Conservation (phyloP, 306 rosid species). For the Vigna nakashimae region DNA sequence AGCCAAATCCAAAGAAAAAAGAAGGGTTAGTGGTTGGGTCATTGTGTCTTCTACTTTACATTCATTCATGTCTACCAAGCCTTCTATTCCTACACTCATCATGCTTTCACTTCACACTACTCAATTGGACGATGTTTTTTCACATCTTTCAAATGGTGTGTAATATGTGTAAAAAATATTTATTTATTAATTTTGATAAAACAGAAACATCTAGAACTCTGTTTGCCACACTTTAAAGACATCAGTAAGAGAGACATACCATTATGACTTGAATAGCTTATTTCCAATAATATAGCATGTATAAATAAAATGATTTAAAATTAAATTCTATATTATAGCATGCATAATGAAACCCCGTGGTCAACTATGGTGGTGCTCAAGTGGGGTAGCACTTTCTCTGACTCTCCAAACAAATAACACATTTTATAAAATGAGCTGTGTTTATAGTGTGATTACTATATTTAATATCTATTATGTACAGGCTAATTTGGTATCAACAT, state of each 20-base stretch:
- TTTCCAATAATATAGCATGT: background rate
- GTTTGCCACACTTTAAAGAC: conserved; percentile 1
- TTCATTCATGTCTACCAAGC: background rate
- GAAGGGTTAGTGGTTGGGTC: background rate
- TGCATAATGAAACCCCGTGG: background rate
- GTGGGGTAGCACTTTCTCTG: conserved; percentile 9
- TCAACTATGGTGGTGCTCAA: background rate
- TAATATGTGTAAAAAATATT: background rate
- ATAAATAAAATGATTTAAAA: conserved; percentile 5
- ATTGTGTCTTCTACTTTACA: conserved; percentile 34
- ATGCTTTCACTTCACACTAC: conserved; percentile 12
- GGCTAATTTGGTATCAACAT: too few species aligned
- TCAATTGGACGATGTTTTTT: background rate
- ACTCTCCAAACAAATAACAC: background rate
- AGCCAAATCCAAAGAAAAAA: conserved; percentile 4
- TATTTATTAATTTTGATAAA: background rate
- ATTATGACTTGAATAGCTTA: conserved; percentile 1
- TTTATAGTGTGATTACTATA: too few species aligned
- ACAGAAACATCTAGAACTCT: background rate
- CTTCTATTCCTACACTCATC: background rate
- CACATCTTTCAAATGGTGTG: background rate
- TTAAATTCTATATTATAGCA: background rate
- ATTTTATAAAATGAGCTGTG: too few species aligned
- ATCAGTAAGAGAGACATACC: background rate
- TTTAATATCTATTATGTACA: too few species aligned